Percentiles rank a stretch among this genome's conserved stretches.
phyloP scores from a whole-genome alignment of 345 rosid genomes.

The Aquilaria malaccensis region DNA sequence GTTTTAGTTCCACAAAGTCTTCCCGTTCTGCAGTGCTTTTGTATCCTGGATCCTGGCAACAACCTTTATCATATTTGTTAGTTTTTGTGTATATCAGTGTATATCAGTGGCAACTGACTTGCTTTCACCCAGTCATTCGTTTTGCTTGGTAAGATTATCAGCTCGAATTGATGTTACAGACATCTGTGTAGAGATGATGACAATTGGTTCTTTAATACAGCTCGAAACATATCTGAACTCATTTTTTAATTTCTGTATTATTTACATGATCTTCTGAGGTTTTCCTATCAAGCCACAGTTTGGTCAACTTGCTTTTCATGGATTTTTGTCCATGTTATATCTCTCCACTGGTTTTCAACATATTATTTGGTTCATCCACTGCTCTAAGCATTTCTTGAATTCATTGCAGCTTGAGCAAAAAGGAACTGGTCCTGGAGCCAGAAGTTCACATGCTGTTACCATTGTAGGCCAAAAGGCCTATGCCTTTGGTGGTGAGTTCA shows the following conservation, averaged over 20 bases:
- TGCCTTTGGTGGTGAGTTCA: slow-evolving; percentile 76
- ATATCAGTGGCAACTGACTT: not conserved
- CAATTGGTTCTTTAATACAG: no score
- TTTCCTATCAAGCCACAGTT: no score
- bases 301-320: no score
- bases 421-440: slow-evolving; percentile 76
- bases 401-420: slow-evolving; percentile 58
- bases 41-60: not conserved
- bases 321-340: not conserved
- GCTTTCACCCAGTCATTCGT: no score
- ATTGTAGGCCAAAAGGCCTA: slow-evolving; percentile 56
- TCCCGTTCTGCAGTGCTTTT: not conserved
- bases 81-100: slow-evolving; percentile 1
- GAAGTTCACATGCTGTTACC: slow-evolving; percentile 89
- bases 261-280: no score
- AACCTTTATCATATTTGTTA: no score
- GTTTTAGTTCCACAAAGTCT: not conserved
- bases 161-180: no score
- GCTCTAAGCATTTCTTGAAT: not conserved
- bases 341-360: not conserved
- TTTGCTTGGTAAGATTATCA: no score
- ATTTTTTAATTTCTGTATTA: no score
- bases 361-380: not conserved
- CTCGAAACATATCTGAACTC: no score
- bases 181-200: no score